phyloP scores from a whole-genome alignment of 208 protist species.

The Crithidia sp. region DNA sequence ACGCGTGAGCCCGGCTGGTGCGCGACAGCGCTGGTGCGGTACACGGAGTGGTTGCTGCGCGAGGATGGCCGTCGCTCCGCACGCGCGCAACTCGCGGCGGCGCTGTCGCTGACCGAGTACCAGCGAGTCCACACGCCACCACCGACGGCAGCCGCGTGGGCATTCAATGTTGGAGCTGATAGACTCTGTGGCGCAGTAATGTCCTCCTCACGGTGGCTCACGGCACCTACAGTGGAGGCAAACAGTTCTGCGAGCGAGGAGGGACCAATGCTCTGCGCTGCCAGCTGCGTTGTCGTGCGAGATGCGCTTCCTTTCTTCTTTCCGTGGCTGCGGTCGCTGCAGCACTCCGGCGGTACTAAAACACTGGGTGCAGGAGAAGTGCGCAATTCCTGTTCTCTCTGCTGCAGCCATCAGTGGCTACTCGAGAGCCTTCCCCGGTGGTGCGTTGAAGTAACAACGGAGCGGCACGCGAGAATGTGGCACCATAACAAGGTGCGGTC shows the following conservation, averaged over 20 bases:
- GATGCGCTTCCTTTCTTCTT: constrained; percentile 29
- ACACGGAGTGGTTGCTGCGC: constrained; percentile 28
- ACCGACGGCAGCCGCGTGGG: neutral
- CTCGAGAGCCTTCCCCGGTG: constrained; percentile 51
- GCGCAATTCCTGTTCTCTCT: neutral
- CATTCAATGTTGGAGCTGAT: too few species aligned
- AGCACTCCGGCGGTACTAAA: neutral
- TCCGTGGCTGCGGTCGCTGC: constrained; percentile 10
- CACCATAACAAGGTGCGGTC: constrained; percentile 23
- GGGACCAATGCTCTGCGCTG: neutral
- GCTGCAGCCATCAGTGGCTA: constrained; percentile 72
- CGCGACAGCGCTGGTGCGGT: constrained; percentile 27
- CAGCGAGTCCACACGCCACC: neutral
- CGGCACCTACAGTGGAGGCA: neutral
- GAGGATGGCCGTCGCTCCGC: neutral
- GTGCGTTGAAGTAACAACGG: constrained; percentile 37
- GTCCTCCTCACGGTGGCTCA: neutral
- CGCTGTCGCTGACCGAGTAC: constrained; percentile 19
- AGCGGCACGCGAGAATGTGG: constrained; percentile 50
- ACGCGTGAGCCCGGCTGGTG: constrained; percentile 39
- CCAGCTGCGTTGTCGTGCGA: neutral
- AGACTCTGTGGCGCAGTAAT: neutral
- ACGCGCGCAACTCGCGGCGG: neutral
- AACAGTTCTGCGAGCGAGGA: neutral
- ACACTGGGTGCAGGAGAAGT: too few species aligned